Evolutionary conservation across 2,329 filamentous ascomycete species (phyloP).

Genomic region (Fusarium fujikuroi): DNA sequence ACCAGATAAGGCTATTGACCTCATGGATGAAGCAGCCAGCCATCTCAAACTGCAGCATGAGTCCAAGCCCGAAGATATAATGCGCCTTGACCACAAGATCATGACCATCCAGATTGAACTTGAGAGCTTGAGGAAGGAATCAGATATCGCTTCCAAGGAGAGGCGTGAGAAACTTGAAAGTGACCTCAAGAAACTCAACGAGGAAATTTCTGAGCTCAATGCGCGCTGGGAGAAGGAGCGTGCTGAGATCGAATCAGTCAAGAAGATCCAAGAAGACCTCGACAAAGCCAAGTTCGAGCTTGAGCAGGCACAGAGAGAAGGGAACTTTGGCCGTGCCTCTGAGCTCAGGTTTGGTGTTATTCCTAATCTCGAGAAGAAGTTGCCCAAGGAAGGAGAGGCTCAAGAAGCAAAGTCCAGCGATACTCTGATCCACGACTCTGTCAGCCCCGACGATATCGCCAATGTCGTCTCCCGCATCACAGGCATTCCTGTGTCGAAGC

Average conservation of each 20-base stretch:
- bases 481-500: slow-evolving; percentile 90
- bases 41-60: slow-evolving; percentile 93
- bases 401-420: slow-evolving; percentile 53
- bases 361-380: slow-evolving; percentile 79
- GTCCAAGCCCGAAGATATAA: slow-evolving; percentile 94
- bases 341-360: slow-evolving; percentile 91
- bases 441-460: slow-evolving; percentile 95
- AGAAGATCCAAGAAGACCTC: slow-evolving; percentile 87
- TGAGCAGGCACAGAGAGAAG: slow-evolving; percentile 86
- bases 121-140: slow-evolving; percentile 93
- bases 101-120: slow-evolving; percentile 98
- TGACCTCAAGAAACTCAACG: slow-evolving; percentile 79
- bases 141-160: slow-evolving; percentile 87
- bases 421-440: slow-evolving; percentile 87
- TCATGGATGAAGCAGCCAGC: slow-evolving; percentile 95
- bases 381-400: slow-evolving; percentile 77
- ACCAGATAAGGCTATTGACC: slow-evolving; percentile 95
- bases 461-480: slow-evolving; percentile 90
- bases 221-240: slow-evolving; percentile 92
- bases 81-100: slow-evolving; percentile 90
- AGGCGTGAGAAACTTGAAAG: slow-evolving; percentile 85
- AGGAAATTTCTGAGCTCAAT: slow-evolving; percentile 78
- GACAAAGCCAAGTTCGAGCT: slow-evolving; percentile 87
- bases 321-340: slow-evolving; percentile 89
- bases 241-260: slow-evolving; percentile 85